Base-by-base conservation (phyloP, 2,329 filamentous ascomycete species). In the Camptophora hylomeconis region DNA sequence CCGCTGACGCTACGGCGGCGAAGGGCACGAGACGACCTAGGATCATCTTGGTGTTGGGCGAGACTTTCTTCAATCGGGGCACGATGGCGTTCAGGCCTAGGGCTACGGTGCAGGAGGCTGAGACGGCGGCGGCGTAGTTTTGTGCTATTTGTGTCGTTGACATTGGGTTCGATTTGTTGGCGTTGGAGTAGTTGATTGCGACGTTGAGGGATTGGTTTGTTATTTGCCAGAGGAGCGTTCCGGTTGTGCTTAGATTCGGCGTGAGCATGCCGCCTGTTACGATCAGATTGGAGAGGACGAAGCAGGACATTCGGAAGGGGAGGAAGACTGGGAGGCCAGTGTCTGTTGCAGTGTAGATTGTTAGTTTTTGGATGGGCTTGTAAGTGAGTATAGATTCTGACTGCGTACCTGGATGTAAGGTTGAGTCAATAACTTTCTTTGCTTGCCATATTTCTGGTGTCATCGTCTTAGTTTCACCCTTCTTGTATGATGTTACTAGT, bases 121-220 rank as follows among this genome's bases (percentile, higher is more conserved):
- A 76, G 12, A 98, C 89, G 30, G 89, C 89, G 37, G 93, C 68
- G 51, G 80, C 71, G 64, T 95, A 98, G 28, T 84, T 94, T 57
- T 93, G 76, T 38, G 77, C 70, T 38, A 98, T 75, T 43, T 82
- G 80, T 13, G 72, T 71, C 35, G 73, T 78, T 12, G 80, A 80
- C 39, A 95, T 69, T 1, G 87, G 83, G 3, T 83, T 86, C 20
- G 84, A 93, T 57, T 98, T 98, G 69, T 98, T 98, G 39, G 44
- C 83, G 55, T 98, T 98, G 50, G 87, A 81, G 53, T 75, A 84
- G 68, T 98, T 98, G 67, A 98, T 87, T 43, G 83, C 87, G 16
- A 98, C 89, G 54, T 98, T 98, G 46, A 98, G 76, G 8, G 86
- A 94, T 62, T 98, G 89, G 59, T 98, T 98, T 43, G 80, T 73